Conservation (phyloP, 1,139 yeast species). For the Candida albicans region DNA sequence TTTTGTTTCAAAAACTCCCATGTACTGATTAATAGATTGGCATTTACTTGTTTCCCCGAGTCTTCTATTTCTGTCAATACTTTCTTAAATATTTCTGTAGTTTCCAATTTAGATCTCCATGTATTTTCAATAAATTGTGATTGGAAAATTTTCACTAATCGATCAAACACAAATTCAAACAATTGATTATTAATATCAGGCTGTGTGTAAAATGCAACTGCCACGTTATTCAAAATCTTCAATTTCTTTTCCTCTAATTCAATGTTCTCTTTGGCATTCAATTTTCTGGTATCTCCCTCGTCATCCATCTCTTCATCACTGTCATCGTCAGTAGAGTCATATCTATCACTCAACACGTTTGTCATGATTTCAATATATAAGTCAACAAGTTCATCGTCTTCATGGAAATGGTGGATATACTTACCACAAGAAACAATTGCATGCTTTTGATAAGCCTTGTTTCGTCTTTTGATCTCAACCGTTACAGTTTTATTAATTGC, state of each 20-base stretch:
- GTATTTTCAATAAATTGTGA: conserved; percentile 42
- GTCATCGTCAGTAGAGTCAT: conserved; percentile 19
- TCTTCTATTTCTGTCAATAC: conserved; percentile 14
- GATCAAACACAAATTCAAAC: conserved; percentile 25
- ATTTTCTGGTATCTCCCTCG: conserved; percentile 25
- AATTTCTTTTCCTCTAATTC: conserved; percentile 41
- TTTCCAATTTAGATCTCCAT: conserved; percentile 58
- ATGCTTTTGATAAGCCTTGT: conserved; percentile 59
- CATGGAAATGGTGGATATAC: conserved; percentile 47
- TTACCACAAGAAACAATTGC: conserved; percentile 52
- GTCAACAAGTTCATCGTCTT: conserved; percentile 35
- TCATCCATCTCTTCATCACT: conserved; percentile 31
- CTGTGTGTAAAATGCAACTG: conserved; percentile 29
- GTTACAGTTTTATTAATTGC: conserved; percentile 45
- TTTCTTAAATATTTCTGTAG: conserved; percentile 36
- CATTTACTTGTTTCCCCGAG: conserved; percentile 9
- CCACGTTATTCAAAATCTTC: conserved; percentile 31
- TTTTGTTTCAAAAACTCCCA: conserved; percentile 26
- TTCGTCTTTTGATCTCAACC: conserved; percentile 67
- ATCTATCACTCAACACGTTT: conserved; percentile 34
- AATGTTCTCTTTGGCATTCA: conserved; percentile 27
- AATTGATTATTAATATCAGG: conserved; percentile 20
- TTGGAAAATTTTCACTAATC: conserved; percentile 23
- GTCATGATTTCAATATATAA: conserved; percentile 41
- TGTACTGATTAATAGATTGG: conserved; percentile 18